Evolutionary conservation across 1,139 yeast species (phyloP).

Genomic region (Barnettozyma hawaiiensis): DNA sequence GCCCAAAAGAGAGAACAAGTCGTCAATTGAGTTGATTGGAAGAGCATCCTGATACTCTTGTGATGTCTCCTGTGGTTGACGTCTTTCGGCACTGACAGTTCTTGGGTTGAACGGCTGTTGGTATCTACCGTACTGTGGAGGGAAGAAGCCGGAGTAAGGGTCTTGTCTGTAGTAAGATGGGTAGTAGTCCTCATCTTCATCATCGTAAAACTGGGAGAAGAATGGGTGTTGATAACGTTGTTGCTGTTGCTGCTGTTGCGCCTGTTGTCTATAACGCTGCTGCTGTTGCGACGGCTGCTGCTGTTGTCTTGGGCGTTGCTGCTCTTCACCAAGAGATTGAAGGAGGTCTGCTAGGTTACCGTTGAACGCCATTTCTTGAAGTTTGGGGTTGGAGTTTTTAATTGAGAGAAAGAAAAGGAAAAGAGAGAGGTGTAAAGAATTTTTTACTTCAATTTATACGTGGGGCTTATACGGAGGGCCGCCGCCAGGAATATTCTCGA

Average conservation of each 20-base stretch:
- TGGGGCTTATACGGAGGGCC: too few species aligned
- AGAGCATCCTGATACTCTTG: conserved; percentile 1
- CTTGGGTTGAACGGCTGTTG: neutral
- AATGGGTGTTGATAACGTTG: conserved; percentile 4
- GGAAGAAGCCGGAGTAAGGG: conserved; percentile 7
- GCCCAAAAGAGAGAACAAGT: conserved; percentile 6
- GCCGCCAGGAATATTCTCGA: too few species aligned
- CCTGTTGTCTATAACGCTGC: conserved; percentile 8
- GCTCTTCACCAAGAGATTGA: conserved; percentile 15
- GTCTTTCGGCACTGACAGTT: neutral
- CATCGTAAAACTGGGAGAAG: conserved; percentile 8
- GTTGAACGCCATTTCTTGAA: conserved; percentile 18
- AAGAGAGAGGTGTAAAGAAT: neutral
- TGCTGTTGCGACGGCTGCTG: conserved; percentile 9
- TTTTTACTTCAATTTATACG: neutral
- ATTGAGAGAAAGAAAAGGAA: neutral
- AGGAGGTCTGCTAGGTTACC: conserved; percentile 20
- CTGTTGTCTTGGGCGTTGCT: conserved; percentile 5
- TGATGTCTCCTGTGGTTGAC: neutral
- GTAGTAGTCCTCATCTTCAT: conserved; percentile 8
- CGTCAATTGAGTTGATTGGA: conserved; percentile 6
- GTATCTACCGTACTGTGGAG: conserved; percentile 1
- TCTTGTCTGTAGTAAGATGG: conserved; percentile 10
- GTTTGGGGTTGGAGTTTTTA: neutral
- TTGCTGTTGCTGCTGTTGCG: too few species aligned